Conservation (phyloP, 768 basidiomycete species). For the Chalciporus chontae region DNA sequence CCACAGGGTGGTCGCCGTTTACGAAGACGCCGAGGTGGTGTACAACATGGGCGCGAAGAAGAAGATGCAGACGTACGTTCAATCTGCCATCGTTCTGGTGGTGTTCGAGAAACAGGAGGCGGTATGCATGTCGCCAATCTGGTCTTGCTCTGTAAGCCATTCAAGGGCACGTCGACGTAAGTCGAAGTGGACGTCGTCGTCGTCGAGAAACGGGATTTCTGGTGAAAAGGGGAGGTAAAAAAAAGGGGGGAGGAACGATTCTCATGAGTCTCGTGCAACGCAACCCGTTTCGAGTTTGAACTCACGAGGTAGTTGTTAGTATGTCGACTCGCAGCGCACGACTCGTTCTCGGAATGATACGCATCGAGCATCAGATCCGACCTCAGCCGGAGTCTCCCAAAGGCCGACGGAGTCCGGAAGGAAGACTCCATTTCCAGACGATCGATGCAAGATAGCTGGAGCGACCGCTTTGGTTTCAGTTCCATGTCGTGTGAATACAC, state of each 20-base stretch:
- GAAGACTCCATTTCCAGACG: slow-evolving; percentile 20
- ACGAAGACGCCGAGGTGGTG: slow-evolving; percentile 27
- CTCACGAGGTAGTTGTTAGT: slow-evolving; percentile 18
- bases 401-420: slow-evolving; percentile 9
- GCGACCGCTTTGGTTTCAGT: slow-evolving; percentile 12
- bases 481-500: slow-evolving; percentile 27
- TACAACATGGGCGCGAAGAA: slow-evolving; percentile 21
- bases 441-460: slow-evolving; percentile 20
- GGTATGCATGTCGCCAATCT: neutral
- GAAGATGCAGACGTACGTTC: slow-evolving; percentile 10
- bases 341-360: slow-evolving; percentile 13
- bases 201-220: slow-evolving; percentile 35
- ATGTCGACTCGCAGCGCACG: neutral
- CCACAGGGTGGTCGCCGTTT: slow-evolving; percentile 28
- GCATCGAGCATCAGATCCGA: slow-evolving; percentile 22
- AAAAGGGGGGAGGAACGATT: neutral
- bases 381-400: slow-evolving; percentile 14
- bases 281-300: neutral
- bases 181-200: slow-evolving; percentile 35
- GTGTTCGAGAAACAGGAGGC: slow-evolving; percentile 1
- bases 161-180: slow-evolving; percentile 18
- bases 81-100: slow-evolving; percentile 4
- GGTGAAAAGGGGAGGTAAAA: neutral
- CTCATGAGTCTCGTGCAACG: neutral
- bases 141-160: slow-evolving; percentile 1